Evolutionary conservation across 2,329 filamentous ascomycete species (phyloP), one percentile per base, ranked within the genome.

Genomic region (Didymella exigua): DNA sequence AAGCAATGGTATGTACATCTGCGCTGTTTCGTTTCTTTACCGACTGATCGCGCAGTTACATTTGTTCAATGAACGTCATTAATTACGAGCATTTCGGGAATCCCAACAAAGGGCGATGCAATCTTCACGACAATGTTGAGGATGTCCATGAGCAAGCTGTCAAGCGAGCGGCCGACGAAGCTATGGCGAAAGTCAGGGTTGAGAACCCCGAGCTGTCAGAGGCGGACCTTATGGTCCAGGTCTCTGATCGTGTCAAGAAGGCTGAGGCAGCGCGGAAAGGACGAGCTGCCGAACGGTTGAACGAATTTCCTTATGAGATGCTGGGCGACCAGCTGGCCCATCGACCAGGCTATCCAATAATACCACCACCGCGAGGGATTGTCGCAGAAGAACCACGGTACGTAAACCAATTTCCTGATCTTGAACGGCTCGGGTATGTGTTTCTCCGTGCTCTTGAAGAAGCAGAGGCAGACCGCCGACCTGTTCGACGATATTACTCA

Each of bases 1-100:
- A 54, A 77, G 7, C 83, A 86, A 72, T 87, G 84, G 73, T 83
- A 80, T 58, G 66, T 75, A 3, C 19, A 24, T 10, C 8, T n/a
- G 21, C 6, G 36, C 21, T 2, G 9, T 3, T 9, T 38, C 21
- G 18, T 4, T 24, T 6, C n/a, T 9, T 5, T 10, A 24, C 6
- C 66, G 38, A 64, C 33, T 4, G 4, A 4, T 36, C 10, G 24
- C 21, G 24, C 40, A 89, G 87, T 68, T 91, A 92, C 64, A 80
- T 91, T 36, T 96, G 91, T 75, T 86, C 86, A 19, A 79, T 87
- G 63, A 74, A 81, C 41, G 77, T 85, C 19, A 84, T 81, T 52
- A 73, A 82, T 51, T 95, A 96, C 66, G 62, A 78, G 0, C 91
- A 96, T 72, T 96, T 96, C 66, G 78, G 87, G 55, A 82, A 88